Evolutionary conservation across 306 rosid genomes (phyloP), one percentile per base, ranked within the genome.

Genomic region (Ormosia semicastrata): DNA sequence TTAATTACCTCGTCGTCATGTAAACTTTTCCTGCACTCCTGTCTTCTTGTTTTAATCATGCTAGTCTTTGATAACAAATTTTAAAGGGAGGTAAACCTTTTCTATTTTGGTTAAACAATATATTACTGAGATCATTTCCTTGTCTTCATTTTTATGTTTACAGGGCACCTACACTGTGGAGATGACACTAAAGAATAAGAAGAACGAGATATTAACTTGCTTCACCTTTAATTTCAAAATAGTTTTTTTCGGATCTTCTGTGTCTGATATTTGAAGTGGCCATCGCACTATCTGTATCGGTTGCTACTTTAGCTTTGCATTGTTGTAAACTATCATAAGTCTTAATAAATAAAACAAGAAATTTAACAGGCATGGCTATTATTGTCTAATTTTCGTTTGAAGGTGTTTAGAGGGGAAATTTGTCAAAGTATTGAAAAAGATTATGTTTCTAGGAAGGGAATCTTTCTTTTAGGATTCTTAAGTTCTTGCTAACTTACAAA

Each of bases 121-220:
- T 11, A 71, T 34, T 71, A 8, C 64, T 41, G 46, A 5, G 6
- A 15, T 43, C 15, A 13, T 75, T 14, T 50, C 14, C 5, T 36
- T 7, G 9, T 50, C 40, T n/a, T 43, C 7, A 54, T 17, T 36
- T 50, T 67, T n/a, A 43, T 10, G 7, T 6, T 24, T 50, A 46
- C 85, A 91, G 91, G 91, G 93, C 53, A 46, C 83, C 4, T 89
- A 89, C 62, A 57, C 66, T 8, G 89, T 89, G 4, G 86, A 47
- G 77, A 86, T 89, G 85, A 82, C 81, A 17, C 17, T 91, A 53
- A 63, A 78, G 82, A 85, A 85, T 73, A 41, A 72, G n/a, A 73
- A 76, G 1, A 56, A 83, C 39, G 34, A 81, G 13, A 82, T 47
- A 71, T 78, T 91, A 78, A 86, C 89, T 47, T 89, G 95, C 84